Percentiles rank a stretch among this genome's conserved stretches.
phyloP scores from a whole-genome alignment of 257 asterid species.

The Petunia secreta region DNA sequence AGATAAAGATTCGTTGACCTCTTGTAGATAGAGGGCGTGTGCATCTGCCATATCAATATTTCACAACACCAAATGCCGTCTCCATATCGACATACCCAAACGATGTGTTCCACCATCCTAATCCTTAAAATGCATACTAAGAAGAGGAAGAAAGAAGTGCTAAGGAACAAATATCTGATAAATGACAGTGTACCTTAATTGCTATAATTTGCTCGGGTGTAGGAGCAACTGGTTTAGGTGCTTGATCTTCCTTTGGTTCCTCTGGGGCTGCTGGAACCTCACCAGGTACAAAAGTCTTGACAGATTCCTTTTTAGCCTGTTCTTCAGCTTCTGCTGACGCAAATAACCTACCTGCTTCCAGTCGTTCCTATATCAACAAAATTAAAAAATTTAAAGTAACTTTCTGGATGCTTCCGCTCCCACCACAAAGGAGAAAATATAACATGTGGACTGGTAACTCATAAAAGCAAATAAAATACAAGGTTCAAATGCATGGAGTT shows the following conservation, averaged over 20 bases:
- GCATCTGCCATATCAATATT: background rate
- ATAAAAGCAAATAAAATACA: background rate
- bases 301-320: constrained; percentile 79
- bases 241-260: constrained; percentile 63
- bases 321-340: constrained; percentile 96
- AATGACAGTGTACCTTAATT: constrained; percentile 62
- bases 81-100: background rate
- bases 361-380: constrained; percentile 68
- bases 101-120: background rate
- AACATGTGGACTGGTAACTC: background rate
- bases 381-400: background rate
- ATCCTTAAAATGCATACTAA: background rate
- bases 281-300: constrained; percentile 71
- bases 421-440: background rate
- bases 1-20: background rate
- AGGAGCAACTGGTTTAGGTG: constrained; percentile 78
- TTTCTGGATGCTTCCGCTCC: background rate
- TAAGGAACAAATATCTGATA: constrained; percentile 12
- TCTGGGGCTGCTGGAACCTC: constrained; percentile 67
- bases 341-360: constrained; percentile 79
- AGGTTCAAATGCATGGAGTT: background rate
- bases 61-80: background rate
- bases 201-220: constrained; percentile 96
- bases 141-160: constrained; percentile 24
- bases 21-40: background rate